Evolutionary conservation across 768 basidiomycete species (phyloP), one percentile per base, ranked within the genome.

Genomic region (Tephrocybe rancida): DNA sequence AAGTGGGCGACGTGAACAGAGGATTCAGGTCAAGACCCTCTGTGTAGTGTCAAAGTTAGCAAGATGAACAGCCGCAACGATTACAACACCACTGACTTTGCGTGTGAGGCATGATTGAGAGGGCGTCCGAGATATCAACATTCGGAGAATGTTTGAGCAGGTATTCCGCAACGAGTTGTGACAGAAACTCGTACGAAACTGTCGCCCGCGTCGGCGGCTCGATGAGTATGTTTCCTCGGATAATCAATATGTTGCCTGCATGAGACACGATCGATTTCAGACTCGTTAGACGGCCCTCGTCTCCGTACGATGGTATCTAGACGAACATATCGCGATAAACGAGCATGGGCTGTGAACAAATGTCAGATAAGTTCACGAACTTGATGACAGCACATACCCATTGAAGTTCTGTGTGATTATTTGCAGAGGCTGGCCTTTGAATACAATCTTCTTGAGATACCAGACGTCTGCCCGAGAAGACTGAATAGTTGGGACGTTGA

Each of bases 11-110:
- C 0, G 86, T 88, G 67, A 97, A 97, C 0, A 85, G 69, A 1
- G 94, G 92, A 61, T 97, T 94, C 41, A 97, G 75, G 64, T 95
- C 89, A 78, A 97, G 89, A 11, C 95, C 95, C 78, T 84, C 88
- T 92, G 35, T 39, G 39, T n/a, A 27, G n/a, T 25, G 7, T 41
- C 13, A 50, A 46, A 29, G 30, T 48, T 37, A 24, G 9, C 19
- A 19, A 7, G 11, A 41, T 21, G 9, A n/a, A 4, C 10, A 35
- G 38, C 38, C 6, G 49, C 19, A 26, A 48, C 9, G 29, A 26
- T n/a, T 7, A 47, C 29, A 22, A 42, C 27, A 14, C 29, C 18
- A 74, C 87, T 56, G 60, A 92, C 90, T 86, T 56, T 87, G 88
- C 6, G 88, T 92, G 49, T 79, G 69, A 16, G 91, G 91, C 78